A percentile compares a stretch with the other conserved stretches of the same genome.
Evolutionary conservation across 257 asterid genomes (phyloP).

Genomic region (Solanum commersonii): DNA sequence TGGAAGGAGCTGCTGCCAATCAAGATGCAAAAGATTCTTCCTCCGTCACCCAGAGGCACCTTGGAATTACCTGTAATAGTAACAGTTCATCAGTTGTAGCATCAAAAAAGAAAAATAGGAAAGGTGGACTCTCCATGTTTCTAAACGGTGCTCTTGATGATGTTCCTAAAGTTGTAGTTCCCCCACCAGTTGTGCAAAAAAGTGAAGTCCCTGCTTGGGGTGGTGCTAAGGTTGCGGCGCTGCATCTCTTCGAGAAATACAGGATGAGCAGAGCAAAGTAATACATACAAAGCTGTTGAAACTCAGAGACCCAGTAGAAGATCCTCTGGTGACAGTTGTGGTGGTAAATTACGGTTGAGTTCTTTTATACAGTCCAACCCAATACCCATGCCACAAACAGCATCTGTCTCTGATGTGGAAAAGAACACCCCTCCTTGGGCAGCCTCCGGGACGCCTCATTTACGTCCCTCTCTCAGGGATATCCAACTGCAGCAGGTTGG

Average conservation of each 20-base stretch:
- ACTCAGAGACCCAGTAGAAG: slow-evolving; percentile 31
- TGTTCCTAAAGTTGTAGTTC: slow-evolving; percentile 34
- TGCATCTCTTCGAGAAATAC: slow-evolving; percentile 78
- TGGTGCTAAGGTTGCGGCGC: slow-evolving; percentile 53
- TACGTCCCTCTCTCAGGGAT: slow-evolving; percentile 89
- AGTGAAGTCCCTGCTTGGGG: slow-evolving; percentile 97
- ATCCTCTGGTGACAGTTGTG: slow-evolving; percentile 23
- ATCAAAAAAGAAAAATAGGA: slow-evolving; percentile 75
- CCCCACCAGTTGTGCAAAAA: slow-evolving; percentile 43
- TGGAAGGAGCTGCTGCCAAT: slow-evolving; percentile 8
- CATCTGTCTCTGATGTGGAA: slow-evolving; percentile 53
- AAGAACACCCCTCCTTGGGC: slow-evolving; percentile 90
- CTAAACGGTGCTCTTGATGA: slow-evolving; percentile 93
- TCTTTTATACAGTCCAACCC: slow-evolving; percentile 59
- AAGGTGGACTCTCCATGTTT: slow-evolving; percentile 95
- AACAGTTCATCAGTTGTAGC: slow-evolving; percentile 23
- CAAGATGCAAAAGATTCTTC: slow-evolving; percentile 23
- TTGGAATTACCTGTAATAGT: slow-evolving; percentile 10
- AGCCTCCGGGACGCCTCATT: slow-evolving; percentile 68
- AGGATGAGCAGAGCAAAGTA: slow-evolving; percentile 78
- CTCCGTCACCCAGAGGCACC: slow-evolving; percentile 20
- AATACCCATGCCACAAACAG: slow-evolving; percentile 37
- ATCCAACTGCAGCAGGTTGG: slow-evolving; percentile 89
- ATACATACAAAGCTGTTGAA: slow-evolving; percentile 21
- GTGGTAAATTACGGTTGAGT: slow-evolving; percentile 45